Percentiles rank a stretch among this genome's conserved stretches.
phyloP scores from a whole-genome alignment of 2,329 filamentous ascomycete genomes.

The Macrophomina tecta region DNA sequence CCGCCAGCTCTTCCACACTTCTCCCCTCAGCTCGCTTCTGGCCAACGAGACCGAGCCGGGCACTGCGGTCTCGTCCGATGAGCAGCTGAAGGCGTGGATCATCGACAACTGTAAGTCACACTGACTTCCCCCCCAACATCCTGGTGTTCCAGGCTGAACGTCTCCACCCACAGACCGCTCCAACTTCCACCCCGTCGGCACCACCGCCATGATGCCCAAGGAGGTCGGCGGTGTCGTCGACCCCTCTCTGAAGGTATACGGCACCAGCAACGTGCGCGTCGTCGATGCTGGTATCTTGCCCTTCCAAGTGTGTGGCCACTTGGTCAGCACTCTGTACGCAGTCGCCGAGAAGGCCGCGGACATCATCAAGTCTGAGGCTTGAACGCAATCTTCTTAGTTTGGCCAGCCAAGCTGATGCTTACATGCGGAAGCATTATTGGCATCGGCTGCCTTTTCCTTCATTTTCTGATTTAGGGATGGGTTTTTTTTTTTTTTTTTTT shows the following conservation, averaged over 20 bases:
- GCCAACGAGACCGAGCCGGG: conserved; percentile 35
- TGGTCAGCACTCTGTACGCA: conserved; percentile 28
- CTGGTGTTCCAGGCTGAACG: not conserved
- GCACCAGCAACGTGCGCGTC: conserved; percentile 30
- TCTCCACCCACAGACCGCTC: conserved; percentile 8
- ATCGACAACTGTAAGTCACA: conserved; percentile 23
- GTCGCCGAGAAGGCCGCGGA: conserved; percentile 36
- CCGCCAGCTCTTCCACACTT: conserved; percentile 39
- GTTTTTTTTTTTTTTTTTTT: not conserved
- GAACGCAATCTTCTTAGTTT: not conserved
- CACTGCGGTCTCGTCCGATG: conserved; percentile 31
- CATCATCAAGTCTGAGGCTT: conserved; percentile 37
- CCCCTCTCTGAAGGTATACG: conserved; percentile 39
- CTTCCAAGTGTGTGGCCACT: conserved; percentile 26
- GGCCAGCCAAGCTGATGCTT: not conserved
- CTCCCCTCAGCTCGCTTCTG: conserved; percentile 37
- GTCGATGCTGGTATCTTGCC: conserved; percentile 32
- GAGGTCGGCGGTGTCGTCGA: conserved; percentile 39
- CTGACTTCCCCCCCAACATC: not conserved
- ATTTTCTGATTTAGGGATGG: not conserved
- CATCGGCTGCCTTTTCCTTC: not conserved
- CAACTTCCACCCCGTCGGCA: conserved; percentile 29
- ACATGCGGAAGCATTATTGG: not conserved
- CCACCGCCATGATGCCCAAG: conserved; percentile 25
- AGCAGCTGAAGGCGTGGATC: conserved; percentile 37